Evolutionary conservation across 345 rosid species (phyloP), one percentile per base, ranked within the genome.

Genomic region (Melastoma malabathricum): DNA sequence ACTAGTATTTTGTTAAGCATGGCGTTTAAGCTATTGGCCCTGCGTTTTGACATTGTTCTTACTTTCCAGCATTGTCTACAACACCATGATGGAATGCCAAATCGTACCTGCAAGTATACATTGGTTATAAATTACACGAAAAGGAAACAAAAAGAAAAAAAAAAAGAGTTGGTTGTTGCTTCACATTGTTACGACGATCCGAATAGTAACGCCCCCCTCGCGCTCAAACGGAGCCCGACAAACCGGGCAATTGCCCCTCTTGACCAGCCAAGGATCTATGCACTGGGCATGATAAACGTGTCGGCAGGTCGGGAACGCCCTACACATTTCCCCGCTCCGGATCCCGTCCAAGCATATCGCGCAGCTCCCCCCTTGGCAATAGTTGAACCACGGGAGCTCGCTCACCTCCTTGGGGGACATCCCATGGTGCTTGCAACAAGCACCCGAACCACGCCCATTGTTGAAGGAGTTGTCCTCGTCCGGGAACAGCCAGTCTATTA

Each of bases 271-370:
- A 54, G 43, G 69, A 43, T 71, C 69, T 15, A 62, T 60, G 13
- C 74, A 65, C 1, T 10, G 18, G 0, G 56, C 57, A 63, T 75
- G 69, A 43, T 65, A 63, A 13, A 48, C 54, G 34, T 65, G 74
- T 6, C 29, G 49, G 66, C 80, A 71, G 18, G 18, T 25, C 0
- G 74, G 61, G 25, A 71, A 47, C 12, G 29, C 58, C 47, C 63
- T 57, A 58, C 61, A 68, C 1, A 63, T 18, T 15, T 68, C 67
- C 4, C 71, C 60, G 3, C 10, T 44, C 22, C 44, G 55, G 15
- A 70, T 56, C 18, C 25, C 50, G 10, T 74, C 71, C 49, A 62
- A 63, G 62, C 75, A 68, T 6, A 70, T 60, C 3, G 43, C 64
- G 16, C 73, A 65, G 3, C 52, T 6, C 3, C 18, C 10, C 2